These are phyloP conservation scores for Digitaria exilis DNA, from an alignment of 202 grass and related monocot species.

Conservation along the genomic window DNA sequence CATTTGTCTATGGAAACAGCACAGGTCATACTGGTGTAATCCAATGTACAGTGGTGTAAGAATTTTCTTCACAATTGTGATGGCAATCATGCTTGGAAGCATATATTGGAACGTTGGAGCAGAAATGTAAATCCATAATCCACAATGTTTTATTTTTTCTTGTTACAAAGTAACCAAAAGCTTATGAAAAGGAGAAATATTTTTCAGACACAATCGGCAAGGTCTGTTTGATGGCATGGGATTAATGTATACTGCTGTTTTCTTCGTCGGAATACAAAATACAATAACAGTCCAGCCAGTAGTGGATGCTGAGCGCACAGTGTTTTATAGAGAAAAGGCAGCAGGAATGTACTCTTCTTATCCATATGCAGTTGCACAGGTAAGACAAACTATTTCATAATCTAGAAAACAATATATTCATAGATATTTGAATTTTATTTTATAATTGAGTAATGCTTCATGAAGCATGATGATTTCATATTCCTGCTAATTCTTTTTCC, in stretches of 20 bases:
- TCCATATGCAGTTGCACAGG: conserved; percentile 50
- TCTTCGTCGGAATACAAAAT: conserved; percentile 53
- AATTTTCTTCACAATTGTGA: conserved; percentile 46
- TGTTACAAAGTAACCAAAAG: neutral
- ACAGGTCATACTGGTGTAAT: conserved; percentile 48
- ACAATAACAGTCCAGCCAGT: conserved; percentile 41
- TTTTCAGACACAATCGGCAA: conserved; percentile 20
- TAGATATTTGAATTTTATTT: neutral
- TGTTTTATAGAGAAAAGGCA: conserved; percentile 52
- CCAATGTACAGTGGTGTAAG: conserved; percentile 42
- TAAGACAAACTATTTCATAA: neutral
- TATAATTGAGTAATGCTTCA: neutral
- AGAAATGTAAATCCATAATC: conserved; percentile 34
- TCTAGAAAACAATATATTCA: neutral
- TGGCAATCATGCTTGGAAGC: conserved; percentile 44
- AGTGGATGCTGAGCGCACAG: conserved; percentile 30
- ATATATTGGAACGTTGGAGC: conserved; percentile 48
- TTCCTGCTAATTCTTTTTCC: neutral
- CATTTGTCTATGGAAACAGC: conserved; percentile 47
- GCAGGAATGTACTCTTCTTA: conserved; percentile 50
- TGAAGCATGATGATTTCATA: neutral
- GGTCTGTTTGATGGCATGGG: conserved; percentile 46
- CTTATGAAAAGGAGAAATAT: neutral
- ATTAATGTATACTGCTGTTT: conserved; percentile 46
- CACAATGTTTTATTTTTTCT: neutral